A percentile compares a stretch with the other conserved stretches of the same genome.
phyloP scores from a whole-genome alignment of 2,329 filamentous ascomycete species.

The Neopestalotiopsis rosae region DNA sequence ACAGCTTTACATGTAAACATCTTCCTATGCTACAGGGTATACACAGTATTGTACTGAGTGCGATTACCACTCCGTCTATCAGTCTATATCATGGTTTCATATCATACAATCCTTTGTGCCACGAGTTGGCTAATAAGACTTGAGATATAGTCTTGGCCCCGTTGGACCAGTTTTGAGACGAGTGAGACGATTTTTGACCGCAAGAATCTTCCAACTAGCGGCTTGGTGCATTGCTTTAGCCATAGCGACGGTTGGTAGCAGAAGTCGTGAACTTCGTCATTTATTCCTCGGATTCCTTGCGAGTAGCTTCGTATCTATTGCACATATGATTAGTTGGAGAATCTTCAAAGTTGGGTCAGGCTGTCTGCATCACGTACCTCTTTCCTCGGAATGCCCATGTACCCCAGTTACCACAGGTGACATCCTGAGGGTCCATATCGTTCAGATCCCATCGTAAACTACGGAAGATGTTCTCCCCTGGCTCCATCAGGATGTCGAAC shows the following conservation, averaged over 20 bases:
- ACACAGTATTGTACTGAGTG: neutral
- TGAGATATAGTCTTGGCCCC: neutral
- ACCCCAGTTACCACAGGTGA: conserved; percentile 96
- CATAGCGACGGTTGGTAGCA: neutral
- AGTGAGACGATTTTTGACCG: neutral
- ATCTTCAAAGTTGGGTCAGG: neutral
- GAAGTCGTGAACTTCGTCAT: neutral
- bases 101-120: neutral
- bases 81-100: neutral
- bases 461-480: conserved; percentile 91
- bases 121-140: neutral
- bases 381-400: conserved; percentile 98
- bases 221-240: neutral
- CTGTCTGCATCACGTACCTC: conserved; percentile 64
- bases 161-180: neutral
- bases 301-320: conserved; percentile 66
- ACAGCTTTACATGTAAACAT: neutral
- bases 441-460: conserved; percentile 97
- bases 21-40: neutral
- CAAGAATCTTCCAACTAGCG: neutral
- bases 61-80: neutral
- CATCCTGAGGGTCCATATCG: conserved; percentile 90
- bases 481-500: conserved; percentile 89
- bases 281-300: conserved; percentile 46
- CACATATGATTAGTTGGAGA: conserved; percentile 36